These are phyloP conservation scores for Phellinidium pouzarii DNA, from an alignment of 1,284 basidiomycete species.

Conservation along the genomic window DNA sequence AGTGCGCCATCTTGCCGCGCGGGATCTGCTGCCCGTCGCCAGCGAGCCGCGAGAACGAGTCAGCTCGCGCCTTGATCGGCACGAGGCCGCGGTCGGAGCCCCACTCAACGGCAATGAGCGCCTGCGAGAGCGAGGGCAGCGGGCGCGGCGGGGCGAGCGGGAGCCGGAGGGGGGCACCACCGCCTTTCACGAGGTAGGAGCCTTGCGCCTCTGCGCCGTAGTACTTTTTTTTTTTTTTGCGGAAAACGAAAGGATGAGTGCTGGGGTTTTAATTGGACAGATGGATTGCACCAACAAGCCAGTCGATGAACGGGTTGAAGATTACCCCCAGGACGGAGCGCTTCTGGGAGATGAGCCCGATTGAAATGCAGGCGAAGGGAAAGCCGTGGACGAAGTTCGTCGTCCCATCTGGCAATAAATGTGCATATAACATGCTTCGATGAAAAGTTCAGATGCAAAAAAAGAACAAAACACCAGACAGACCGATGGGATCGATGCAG, in stretches of 20 bases:
- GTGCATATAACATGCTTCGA: too few species aligned
- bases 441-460: not conserved
- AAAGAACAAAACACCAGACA: constrained; percentile 19
- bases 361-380: constrained; percentile 85
- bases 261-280: not conserved
- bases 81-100: constrained; percentile 71
- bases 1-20: constrained; percentile 84
- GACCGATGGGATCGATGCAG: constrained; percentile 85
- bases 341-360: constrained; percentile 82
- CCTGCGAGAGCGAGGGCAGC: constrained; percentile 70
- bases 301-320: constrained; percentile 88
- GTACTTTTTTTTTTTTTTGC: too few species aligned
- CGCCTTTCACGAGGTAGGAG: constrained; percentile 61
- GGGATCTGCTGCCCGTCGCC: constrained; percentile 58
- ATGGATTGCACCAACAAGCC: constrained; percentile 43
- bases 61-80: constrained; percentile 59
- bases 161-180: constrained; percentile 55
- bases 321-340: constrained; percentile 84
- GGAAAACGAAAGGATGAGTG: constrained; percentile 6
- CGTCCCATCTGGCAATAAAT: constrained; percentile 72
- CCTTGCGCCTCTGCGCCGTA: constrained; percentile 76
- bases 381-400: constrained; percentile 94
- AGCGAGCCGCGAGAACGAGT: constrained; percentile 70
- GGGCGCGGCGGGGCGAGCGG: constrained; percentile 66
- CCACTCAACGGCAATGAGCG: constrained; percentile 87